Evolutionary conservation across 164 flowering plant species (phyloP), one percentile per base, ranked within the genome.

Genomic region (Vitis labrusca): DNA sequence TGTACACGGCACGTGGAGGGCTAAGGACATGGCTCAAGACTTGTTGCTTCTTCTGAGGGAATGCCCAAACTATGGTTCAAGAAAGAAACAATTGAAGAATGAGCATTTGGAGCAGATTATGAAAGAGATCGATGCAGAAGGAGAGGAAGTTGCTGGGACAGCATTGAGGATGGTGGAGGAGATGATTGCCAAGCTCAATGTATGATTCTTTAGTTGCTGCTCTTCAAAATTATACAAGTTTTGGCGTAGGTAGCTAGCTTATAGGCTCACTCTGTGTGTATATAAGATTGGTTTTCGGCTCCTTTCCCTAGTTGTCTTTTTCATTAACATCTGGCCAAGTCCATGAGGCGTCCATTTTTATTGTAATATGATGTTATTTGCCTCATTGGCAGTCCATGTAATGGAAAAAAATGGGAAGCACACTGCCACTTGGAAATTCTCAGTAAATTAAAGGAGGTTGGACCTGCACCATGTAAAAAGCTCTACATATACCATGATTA

Each of bases 1-100:
- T 29, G 82, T 82, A 7, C 85, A 86, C 60, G 94, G 92, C 10
- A 84, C 86, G 0, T 11, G 77, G 79, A 79, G 83, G 63, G 87
- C 85, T 0, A 83, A 78, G 60, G 74, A 68, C 3, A 70, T 63
- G 70, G 85, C 88, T 5, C 44, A 71, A 57, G 76, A 78, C 5
- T 54, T 89, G 72, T 69, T 89, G 59, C 60, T 71, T 68, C 76
- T 85, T 55, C 68, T 88, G 70, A 80, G 91, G 65, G 89, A 90
- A 5, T 64, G 65, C 13, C 52, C 79, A 3, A 37, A 52, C 2
- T 60, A 59, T 72, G 68, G 68, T 5, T 66, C 68, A 32, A 75
- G 62, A 48, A 64, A 65, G n/a, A 65, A 61, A 50, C 68, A 61
- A 47, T 66, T 65, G 23, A 74, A 70, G 60, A 51, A 71, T 54